Conservation (phyloP, 2,329 filamentous ascomycete genomes). For the Rutstroemia sydowiana region DNA sequence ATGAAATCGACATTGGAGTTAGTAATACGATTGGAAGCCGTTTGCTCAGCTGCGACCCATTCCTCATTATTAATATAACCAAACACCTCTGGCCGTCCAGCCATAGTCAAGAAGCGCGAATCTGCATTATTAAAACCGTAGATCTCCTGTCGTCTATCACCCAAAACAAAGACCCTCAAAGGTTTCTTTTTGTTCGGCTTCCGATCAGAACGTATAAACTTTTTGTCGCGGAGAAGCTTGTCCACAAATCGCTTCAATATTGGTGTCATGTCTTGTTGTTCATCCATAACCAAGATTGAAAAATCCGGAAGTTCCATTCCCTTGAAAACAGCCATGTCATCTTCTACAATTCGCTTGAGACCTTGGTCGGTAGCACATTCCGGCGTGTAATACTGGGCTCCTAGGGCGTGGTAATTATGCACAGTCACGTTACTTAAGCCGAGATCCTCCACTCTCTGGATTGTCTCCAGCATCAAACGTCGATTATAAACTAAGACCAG, state of each 20-base stretch:
- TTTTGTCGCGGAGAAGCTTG: slow-evolving; percentile 3
- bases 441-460: slow-evolving; percentile 1
- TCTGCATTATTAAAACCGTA: slow-evolving; percentile 8
- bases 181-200: not conserved
- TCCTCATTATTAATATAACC: slow-evolving; percentile 2
- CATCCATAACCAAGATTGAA: slow-evolving; percentile 3
- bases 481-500: slow-evolving; percentile 5
- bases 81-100: not conserved
- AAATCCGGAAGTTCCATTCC: slow-evolving; percentile 5
- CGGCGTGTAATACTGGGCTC: not conserved
- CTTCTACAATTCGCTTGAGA: slow-evolving; percentile 4
- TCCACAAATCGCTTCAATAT: slow-evolving; percentile 7
- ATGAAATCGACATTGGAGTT: slow-evolving; percentile 6
- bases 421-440: slow-evolving; percentile 1
- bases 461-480: slow-evolving; percentile 5
- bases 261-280: slow-evolving; percentile 7
- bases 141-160: slow-evolving; percentile 2
- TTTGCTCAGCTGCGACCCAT: slow-evolving; percentile 1
- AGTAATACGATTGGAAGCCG: slow-evolving; percentile 4
- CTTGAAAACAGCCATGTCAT: not conserved
- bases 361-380: slow-evolving; percentile 7
- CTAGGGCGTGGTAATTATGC: not conserved
- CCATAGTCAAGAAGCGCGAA: slow-evolving; percentile 5
- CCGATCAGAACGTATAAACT: not conserved
- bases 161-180: not conserved